Percentiles rank a stretch among this genome's conserved stretches.
These are phyloP conservation scores for Ajuga chamaepitys DNA, from an alignment of 257 asterid genomes.

Conservation along the genomic window DNA sequence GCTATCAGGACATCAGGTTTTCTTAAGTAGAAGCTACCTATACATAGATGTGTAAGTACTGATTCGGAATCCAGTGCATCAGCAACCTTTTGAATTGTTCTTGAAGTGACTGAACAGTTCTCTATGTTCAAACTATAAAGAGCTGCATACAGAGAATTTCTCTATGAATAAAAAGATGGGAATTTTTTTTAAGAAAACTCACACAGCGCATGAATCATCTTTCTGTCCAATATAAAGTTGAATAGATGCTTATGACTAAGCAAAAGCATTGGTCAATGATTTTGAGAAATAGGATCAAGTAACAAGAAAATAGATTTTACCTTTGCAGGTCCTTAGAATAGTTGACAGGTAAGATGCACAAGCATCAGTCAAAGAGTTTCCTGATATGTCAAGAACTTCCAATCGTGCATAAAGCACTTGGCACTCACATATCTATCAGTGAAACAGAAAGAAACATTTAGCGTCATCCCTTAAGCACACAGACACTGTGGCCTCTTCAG, in stretches of 20 bases:
- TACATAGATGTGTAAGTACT: constrained; percentile 57
- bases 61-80: constrained; percentile 74
- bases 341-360: constrained; percentile 86
- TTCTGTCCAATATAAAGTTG: constrained; percentile 5
- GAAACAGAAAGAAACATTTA: neutral
- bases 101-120: constrained; percentile 80
- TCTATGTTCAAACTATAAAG: constrained; percentile 76
- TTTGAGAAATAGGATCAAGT: neutral
- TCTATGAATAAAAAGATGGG: constrained; percentile 3
- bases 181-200: neutral
- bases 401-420: constrained; percentile 59
- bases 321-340: constrained; percentile 71
- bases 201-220: neutral
- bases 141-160: constrained; percentile 44
- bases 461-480: neutral
- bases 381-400: constrained; percentile 87
- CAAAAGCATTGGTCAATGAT: neutral
- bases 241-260: constrained; percentile 10
- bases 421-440: constrained; percentile 75
- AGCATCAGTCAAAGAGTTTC: constrained; percentile 79
- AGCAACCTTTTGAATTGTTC: constrained; percentile 78
- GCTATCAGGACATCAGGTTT: neutral
- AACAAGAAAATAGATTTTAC: constrained; percentile 27
- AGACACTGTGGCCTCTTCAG: neutral
- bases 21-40: constrained; percentile 42